These are phyloP conservation scores for Aspergillus olivimuriae DNA, from an alignment of 495 filamentous ascomycete species.

Conservation along the genomic window DNA sequence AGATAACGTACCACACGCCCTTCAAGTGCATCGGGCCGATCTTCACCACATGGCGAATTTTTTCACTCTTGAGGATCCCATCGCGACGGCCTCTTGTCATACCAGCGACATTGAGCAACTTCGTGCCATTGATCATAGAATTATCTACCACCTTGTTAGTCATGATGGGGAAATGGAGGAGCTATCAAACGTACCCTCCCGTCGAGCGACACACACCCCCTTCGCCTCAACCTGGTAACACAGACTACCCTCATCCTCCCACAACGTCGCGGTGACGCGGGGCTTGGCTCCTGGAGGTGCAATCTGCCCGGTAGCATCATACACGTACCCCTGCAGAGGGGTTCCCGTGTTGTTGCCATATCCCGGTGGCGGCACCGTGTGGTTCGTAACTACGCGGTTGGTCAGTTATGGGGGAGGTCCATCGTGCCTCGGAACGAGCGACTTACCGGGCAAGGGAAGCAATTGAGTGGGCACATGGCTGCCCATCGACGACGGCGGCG, in stretches of 20 bases:
- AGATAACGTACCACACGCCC: slow-evolving; percentile 79
- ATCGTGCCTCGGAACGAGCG: neutral
- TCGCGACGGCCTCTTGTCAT: slow-evolving; percentile 96
- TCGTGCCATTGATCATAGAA: slow-evolving; percentile 98
- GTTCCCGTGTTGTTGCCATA: slow-evolving; percentile 46
- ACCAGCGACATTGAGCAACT: slow-evolving; percentile 91
- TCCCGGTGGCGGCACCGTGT: slow-evolving; percentile 35
- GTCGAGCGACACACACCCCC: slow-evolving; percentile 88
- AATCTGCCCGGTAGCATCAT: slow-evolving; percentile 86
- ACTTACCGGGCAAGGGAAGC: slow-evolving; percentile 61
- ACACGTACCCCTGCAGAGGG: slow-evolving; percentile 49
- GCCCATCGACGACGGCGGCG: slow-evolving; percentile 63
- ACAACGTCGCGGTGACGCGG: slow-evolving; percentile 92
- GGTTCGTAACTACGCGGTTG: slow-evolving; percentile 36
- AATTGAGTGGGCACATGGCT: slow-evolving; percentile 48
- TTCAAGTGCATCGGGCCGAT: slow-evolving; percentile 99
- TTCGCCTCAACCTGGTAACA: slow-evolving; percentile 98
- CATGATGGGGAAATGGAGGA: neutral
- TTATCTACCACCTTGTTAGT: slow-evolving; percentile 58
- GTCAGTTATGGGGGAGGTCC: slow-evolving; percentile 1
- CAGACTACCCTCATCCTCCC: slow-evolving; percentile 96
- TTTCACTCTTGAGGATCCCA: slow-evolving; percentile 97
- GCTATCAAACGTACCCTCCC: slow-evolving; percentile 62
- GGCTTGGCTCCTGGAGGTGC: slow-evolving; percentile 97
- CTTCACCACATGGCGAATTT: slow-evolving; percentile 93